Conservation (phyloP, 2,329 filamentous ascomycete genomes). For the Keithomyces neogunnii region DNA sequence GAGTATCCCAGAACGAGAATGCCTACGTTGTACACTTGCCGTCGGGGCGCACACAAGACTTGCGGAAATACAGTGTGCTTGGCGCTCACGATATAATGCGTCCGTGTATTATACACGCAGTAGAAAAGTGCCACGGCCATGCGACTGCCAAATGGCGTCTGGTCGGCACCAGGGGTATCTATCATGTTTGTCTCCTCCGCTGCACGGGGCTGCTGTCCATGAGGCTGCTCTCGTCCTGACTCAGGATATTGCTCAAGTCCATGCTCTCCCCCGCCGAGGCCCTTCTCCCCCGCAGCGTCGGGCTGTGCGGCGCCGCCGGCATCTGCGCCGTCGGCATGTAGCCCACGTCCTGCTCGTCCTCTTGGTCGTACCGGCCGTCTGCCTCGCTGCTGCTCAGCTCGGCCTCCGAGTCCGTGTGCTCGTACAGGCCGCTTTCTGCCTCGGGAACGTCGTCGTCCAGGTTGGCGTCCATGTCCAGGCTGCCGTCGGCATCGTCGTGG, state of each 20-base stretch:
- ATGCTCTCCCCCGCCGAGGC: constrained; percentile 35
- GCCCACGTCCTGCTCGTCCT: constrained; percentile 22
- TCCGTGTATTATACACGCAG: too few species aligned
- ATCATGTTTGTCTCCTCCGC: constrained; percentile 1
- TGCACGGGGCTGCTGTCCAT: constrained; percentile 43
- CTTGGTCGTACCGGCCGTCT: constrained; percentile 9
- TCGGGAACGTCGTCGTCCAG: constrained; percentile 65
- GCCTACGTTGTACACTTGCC: too few species aligned
- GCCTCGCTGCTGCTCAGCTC: constrained; percentile 45
- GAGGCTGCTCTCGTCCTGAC: constrained; percentile 49
- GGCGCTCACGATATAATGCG: too few species aligned
- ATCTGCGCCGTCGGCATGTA: constrained; percentile 29
- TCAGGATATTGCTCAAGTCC: constrained; percentile 48
- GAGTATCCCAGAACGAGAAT: too few species aligned
- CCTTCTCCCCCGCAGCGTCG: constrained; percentile 24
- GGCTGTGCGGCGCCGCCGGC: constrained; percentile 24
- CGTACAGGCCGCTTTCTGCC: constrained; percentile 56
- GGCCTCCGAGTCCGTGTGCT: constrained; percentile 70
- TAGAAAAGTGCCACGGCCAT: too few species aligned
- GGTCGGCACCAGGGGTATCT: not conserved
- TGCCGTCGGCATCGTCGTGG: constrained; percentile 20
- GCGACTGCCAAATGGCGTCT: too few species aligned
- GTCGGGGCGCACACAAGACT: too few species aligned
- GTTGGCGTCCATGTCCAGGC: constrained; percentile 53
- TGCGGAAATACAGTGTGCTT: too few species aligned